phyloP scores from a whole-genome alignment of 2,329 filamentous ascomycete genomes.

The Claviceps sp. region DNA sequence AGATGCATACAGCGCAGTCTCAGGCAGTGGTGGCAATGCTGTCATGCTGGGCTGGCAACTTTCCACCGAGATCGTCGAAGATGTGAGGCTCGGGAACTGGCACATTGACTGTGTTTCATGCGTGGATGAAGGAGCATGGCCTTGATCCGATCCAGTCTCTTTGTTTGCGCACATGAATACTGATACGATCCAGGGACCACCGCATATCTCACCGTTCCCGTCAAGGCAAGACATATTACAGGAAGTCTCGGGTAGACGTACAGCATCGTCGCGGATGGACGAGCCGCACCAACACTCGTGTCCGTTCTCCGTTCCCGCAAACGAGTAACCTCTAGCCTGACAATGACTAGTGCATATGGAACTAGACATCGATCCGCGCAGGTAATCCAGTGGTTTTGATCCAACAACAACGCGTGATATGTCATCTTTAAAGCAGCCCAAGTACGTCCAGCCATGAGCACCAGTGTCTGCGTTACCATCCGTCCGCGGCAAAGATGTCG shows the following conservation, averaged over 20 bases:
- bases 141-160: not conserved
- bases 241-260: slow-evolving; percentile 12
- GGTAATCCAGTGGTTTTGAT: slow-evolving; percentile 13
- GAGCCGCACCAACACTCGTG: slow-evolving; percentile 39
- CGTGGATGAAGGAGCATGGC: not conserved
- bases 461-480: not conserved
- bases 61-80: not conserved
- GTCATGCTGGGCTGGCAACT: not conserved
- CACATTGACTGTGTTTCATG: not conserved
- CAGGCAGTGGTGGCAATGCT: not conserved
- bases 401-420: slow-evolving; percentile 11
- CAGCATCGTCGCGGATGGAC: slow-evolving; percentile 11
- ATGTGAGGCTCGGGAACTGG: not conserved
- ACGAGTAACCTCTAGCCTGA: slow-evolving; percentile 22
- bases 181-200: slow-evolving; percentile 15
- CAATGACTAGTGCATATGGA: slow-evolving; percentile 36
- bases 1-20: not conserved
- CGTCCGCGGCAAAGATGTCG: not conserved
- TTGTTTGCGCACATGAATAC: slow-evolving; percentile 8
- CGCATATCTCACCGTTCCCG: slow-evolving; percentile 9
- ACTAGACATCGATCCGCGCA: slow-evolving; percentile 30
- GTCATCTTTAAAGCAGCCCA: slow-evolving; percentile 20
- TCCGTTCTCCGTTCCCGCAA: slow-evolving; percentile 37
- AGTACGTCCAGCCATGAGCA: slow-evolving; percentile 13
- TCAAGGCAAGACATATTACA: slow-evolving; percentile 13